Conservation (phyloP, 2,329 filamentous ascomycete genomes). For the Cordyceps fumosorosea region DNA sequence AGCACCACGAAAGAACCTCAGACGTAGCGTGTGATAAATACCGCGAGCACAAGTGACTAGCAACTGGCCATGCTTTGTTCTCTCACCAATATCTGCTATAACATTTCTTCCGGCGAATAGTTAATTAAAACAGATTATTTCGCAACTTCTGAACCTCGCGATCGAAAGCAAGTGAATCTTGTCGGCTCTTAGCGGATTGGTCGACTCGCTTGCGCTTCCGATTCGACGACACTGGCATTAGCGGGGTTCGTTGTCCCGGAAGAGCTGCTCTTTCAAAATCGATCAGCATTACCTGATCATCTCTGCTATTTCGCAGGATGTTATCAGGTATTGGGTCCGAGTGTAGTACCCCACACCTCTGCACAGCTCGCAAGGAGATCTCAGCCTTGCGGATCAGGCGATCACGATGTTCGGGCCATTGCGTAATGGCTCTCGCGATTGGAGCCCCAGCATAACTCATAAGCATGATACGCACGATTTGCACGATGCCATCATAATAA, state of each 20-base stretch:
- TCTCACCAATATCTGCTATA: too few species aligned
- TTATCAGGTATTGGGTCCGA: not conserved
- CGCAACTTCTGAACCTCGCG: not conserved
- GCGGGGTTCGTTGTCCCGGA: not conserved
- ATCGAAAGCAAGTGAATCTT: not conserved
- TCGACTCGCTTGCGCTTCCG: not conserved
- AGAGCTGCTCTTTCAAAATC: not conserved
- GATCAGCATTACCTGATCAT: not conserved
- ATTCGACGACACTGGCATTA: not conserved
- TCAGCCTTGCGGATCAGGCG: not conserved
- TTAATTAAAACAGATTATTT: too few species aligned
- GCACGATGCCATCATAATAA: too few species aligned
- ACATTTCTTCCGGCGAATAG: too few species aligned
- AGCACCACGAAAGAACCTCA: too few species aligned
- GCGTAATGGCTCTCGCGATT: not conserved
- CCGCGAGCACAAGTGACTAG: too few species aligned
- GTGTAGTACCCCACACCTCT: not conserved
- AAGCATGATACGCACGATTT: too few species aligned
- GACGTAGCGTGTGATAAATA: too few species aligned
- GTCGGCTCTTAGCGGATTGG: not conserved
- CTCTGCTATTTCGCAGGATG: not conserved
- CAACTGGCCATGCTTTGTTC: too few species aligned
- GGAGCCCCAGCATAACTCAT: too few species aligned
- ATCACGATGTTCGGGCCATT: not conserved
- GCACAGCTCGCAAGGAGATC: not conserved